Evolutionary conservation across 1,139 yeast genomes (phyloP).

Genomic region (Candida frijolesensis): DNA sequence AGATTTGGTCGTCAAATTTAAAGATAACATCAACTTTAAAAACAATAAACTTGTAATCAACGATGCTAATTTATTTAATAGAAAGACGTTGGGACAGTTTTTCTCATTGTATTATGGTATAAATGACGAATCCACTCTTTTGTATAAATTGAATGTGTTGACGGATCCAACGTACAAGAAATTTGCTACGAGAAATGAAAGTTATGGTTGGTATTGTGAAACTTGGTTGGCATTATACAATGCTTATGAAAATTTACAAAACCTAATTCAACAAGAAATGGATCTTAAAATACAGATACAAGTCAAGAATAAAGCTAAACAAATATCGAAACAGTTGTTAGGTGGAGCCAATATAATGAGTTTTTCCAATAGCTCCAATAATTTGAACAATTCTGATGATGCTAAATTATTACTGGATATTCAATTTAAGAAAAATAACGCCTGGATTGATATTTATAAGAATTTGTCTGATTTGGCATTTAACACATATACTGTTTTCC

Average conservation of each 20-base stretch:
- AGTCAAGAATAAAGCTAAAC: conserved; percentile 41
- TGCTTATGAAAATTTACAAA: conserved; percentile 41
- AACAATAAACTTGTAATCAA: conserved; percentile 17
- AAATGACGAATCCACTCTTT: conserved; percentile 59
- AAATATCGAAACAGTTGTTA: conserved; percentile 39
- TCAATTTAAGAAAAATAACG: conserved; percentile 41
- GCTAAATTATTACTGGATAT: conserved; percentile 31
- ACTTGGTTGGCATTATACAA: conserved; percentile 57
- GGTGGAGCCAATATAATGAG: conserved; percentile 19
- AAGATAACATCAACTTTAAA: conserved; percentile 12
- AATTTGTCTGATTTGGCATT: conserved; percentile 44
- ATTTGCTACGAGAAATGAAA: conserved; percentile 53
- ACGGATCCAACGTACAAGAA: conserved; percentile 35
- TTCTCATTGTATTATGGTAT: conserved; percentile 61
- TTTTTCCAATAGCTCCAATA: background rate
- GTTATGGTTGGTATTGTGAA: conserved; percentile 66
- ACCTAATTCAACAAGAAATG: conserved; percentile 45
- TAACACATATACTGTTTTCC: conserved; percentile 48
- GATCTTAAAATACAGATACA: conserved; percentile 42
- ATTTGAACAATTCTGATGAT: conserved; percentile 21
- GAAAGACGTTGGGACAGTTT: conserved; percentile 48
- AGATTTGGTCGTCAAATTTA: conserved; percentile 27
- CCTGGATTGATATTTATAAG: conserved; percentile 45
- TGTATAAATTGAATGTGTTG: conserved; percentile 56
- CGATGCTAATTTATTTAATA: conserved; percentile 40